These are phyloP conservation scores for Peronospora tabacina DNA, from an alignment of 352 stramenopile genomes.

Conservation along the genomic window DNA sequence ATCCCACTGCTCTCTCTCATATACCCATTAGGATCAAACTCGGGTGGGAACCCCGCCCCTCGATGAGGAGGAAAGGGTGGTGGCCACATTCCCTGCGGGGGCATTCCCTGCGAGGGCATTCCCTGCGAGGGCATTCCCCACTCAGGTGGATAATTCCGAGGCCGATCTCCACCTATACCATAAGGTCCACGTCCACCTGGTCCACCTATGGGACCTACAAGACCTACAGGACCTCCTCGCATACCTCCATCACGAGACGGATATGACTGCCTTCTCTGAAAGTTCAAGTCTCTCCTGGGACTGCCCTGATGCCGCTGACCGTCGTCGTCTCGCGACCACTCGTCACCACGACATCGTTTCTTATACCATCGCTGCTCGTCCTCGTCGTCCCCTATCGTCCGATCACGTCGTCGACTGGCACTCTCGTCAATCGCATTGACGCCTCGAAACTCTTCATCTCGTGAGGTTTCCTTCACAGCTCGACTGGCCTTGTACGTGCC, in stretches of 20 bases:
- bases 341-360: conserved; percentile 59
- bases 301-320: conserved; percentile 30
- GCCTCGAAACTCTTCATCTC: conserved; percentile 12
- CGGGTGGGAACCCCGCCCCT: conserved; percentile 33
- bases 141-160: conserved; percentile 54
- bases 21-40: conserved; percentile 65
- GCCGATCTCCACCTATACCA: conserved; percentile 37
- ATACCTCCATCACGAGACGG: conserved; percentile 23
- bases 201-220: conserved; percentile 20
- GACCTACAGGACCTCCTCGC: conserved; percentile 23
- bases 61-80: conserved; percentile 43
- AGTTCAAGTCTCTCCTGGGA: conserved; percentile 25
- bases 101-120: conserved; percentile 72
- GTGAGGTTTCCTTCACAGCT: conserved; percentile 5
- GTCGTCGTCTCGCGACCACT: conserved; percentile 30
- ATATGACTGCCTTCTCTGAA: conserved; percentile 23
- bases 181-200: conserved; percentile 28
- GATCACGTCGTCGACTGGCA: conserved; percentile 29
- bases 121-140: conserved; percentile 60
- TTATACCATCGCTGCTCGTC: conserved; percentile 44
- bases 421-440: conserved; percentile 21
- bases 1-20: conserved; percentile 56
- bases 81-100: conserved; percentile 58
- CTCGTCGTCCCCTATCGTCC: conserved; percentile 41
- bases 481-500: conserved; percentile 45